These are phyloP conservation scores for Yamadazyma scolyti DNA, from an alignment of 805 yeast species.

Conservation along the genomic window DNA sequence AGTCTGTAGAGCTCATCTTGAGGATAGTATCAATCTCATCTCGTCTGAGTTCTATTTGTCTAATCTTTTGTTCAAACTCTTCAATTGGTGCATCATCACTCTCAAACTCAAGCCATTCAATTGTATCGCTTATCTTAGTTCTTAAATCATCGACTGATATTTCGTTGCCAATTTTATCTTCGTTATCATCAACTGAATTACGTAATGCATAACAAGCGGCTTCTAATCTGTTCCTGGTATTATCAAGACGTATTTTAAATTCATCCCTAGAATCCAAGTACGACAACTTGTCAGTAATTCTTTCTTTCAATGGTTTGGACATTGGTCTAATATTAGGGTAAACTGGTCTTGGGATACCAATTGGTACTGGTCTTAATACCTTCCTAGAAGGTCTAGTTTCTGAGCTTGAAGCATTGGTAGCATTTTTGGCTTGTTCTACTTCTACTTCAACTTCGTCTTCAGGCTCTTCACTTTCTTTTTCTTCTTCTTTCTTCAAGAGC, in stretches of 20 bases:
- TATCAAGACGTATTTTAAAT: slow-evolving; percentile 51
- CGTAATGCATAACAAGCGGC: slow-evolving; percentile 68
- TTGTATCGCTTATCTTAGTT: slow-evolving; percentile 39
- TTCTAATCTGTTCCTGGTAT: slow-evolving; percentile 67
- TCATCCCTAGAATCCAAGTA: slow-evolving; percentile 53
- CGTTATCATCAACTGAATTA: slow-evolving; percentile 52
- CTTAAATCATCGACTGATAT: slow-evolving; percentile 14
- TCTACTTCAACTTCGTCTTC: slow-evolving; percentile 8
- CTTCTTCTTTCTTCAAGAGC: slow-evolving; percentile 23
- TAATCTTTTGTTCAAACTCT: slow-evolving; percentile 22
- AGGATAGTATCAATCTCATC: slow-evolving; percentile 29
- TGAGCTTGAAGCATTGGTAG: slow-evolving; percentile 19
- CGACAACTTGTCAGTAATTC: slow-evolving; percentile 45
- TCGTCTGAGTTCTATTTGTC: slow-evolving; percentile 16
- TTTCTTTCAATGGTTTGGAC: slow-evolving; percentile 36
- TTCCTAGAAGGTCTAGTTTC: slow-evolving; percentile 13
- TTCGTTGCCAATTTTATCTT: slow-evolving; percentile 32
- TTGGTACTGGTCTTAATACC: slow-evolving; percentile 16
- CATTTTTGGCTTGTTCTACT: slow-evolving; percentile 14
- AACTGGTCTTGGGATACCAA: slow-evolving; percentile 45
- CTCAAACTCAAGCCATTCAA: slow-evolving; percentile 80
- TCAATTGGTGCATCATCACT: slow-evolving; percentile 46
- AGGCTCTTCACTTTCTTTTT: slow-evolving; percentile 11
- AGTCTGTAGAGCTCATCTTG: slow-evolving; percentile 42
- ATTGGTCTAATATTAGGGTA: slow-evolving; percentile 36